Conservation (phyloP, 345 rosid genomes). For the Acer saccharum region DNA sequence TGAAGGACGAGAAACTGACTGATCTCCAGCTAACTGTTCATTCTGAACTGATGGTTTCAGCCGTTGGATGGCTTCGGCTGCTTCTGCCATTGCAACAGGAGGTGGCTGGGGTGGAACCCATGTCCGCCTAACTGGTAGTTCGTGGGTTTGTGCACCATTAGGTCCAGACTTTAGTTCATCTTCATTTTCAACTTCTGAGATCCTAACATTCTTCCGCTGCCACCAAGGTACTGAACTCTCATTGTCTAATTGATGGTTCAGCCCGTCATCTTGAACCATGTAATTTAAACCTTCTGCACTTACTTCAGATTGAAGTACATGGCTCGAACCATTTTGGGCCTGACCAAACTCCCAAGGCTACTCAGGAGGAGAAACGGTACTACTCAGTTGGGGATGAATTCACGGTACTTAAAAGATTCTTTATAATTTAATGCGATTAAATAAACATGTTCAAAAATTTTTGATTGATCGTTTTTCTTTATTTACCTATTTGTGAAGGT, state of each 20-base stretch:
- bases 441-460: neutral
- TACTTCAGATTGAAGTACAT: constrained; percentile 34
- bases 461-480: neutral
- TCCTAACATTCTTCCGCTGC: constrained; percentile 69
- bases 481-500: neutral
- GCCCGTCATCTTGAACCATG: constrained; percentile 44
- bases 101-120: constrained; percentile 99
- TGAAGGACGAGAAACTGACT: constrained; percentile 32
- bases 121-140: constrained; percentile 56
- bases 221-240: constrained; percentile 59
- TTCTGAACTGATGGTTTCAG: constrained; percentile 61
- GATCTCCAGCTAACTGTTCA: constrained; percentile 58
- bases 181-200: constrained; percentile 63
- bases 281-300: constrained; percentile 40
- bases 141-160: constrained; percentile 42
- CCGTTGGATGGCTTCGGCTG: constrained; percentile 91
- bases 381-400: constrained; percentile 8
- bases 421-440: neutral
- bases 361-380: constrained; percentile 9
- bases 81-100: constrained; percentile 88
- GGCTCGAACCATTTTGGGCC: constrained; percentile 46
- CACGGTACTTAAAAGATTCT: constrained; percentile 1
- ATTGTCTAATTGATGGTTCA: constrained; percentile 36
- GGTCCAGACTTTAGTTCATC: constrained; percentile 40
- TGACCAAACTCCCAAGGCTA: constrained; percentile 85